A percentile compares a stretch with the other conserved stretches of the same genome.
Evolutionary conservation across 2,329 filamentous ascomycete species (phyloP).

Genomic region (Bipolaris victoriae): DNA sequence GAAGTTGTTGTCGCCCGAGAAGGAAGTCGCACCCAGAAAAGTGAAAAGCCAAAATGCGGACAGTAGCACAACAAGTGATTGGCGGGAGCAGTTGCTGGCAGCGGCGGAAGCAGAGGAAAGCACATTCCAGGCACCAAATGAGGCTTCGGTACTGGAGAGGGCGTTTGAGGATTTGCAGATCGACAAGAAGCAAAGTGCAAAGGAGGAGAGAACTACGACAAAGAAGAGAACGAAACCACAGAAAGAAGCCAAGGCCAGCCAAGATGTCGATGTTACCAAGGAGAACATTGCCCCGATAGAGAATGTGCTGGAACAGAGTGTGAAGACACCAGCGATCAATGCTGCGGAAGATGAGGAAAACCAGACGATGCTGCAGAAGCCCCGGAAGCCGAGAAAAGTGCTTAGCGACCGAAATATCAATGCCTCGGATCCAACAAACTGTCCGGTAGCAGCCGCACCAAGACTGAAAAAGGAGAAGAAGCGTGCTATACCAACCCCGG

Average conservation of each 20-base stretch:
- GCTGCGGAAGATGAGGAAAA: neutral
- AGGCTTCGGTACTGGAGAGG: conserved; percentile 11
- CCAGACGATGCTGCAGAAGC: conserved; percentile 9
- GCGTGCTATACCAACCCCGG: neutral
- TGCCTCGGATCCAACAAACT: conserved; percentile 6
- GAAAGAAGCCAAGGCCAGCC: conserved; percentile 6
- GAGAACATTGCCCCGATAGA: conserved; percentile 11
- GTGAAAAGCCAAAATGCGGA: conserved; percentile 1
- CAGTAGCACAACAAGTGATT: conserved; percentile 7
- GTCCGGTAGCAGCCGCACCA: neutral
- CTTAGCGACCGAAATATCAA: conserved; percentile 22
- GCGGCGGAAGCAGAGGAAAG: neutral
- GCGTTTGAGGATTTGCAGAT: conserved; percentile 13
- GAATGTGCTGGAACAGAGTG: conserved; percentile 8
- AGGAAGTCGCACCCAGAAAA: conserved; percentile 20
- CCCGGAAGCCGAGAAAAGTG: conserved; percentile 12
- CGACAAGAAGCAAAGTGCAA: conserved; percentile 8
- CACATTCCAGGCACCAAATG: conserved; percentile 2
- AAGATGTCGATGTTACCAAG: conserved; percentile 5
- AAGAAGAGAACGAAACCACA: conserved; percentile 17
- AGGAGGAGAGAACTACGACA: conserved; percentile 4
- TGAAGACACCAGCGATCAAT: conserved; percentile 11
- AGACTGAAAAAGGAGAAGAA: conserved; percentile 13
- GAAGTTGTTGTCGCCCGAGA: conserved; percentile 38
- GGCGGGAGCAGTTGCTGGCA: conserved; percentile 13